Conservation (phyloP, 2,329 filamentous ascomycete species). For the Knufia fluminis region DNA sequence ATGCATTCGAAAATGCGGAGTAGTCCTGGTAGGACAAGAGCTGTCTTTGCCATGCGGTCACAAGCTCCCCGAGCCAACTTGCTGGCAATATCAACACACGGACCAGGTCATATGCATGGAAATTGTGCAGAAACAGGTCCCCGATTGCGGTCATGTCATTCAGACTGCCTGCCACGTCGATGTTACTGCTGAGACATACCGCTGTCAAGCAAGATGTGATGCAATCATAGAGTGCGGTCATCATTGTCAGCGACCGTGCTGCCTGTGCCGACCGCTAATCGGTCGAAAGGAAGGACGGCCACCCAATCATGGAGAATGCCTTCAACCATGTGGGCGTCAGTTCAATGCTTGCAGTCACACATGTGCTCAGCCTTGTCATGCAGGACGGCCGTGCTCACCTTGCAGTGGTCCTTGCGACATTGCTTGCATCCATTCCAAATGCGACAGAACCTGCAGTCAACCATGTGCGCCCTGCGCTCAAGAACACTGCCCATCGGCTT, state of each 20-base stretch:
- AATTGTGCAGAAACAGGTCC: neutral
- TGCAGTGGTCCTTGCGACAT: slow-evolving; percentile 43
- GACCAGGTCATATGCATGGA: neutral
- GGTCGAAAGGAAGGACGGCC: neutral
- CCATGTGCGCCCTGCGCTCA: slow-evolving; percentile 55
- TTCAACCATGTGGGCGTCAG: neutral
- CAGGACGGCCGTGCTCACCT: slow-evolving; percentile 24
- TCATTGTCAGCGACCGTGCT: neutral
- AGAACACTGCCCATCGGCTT: slow-evolving; percentile 44
- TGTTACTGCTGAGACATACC: slow-evolving; percentile 2
- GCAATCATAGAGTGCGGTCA: slow-evolving; percentile 19
- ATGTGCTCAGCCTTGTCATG: slow-evolving; percentile 43
- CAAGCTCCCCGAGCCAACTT: neutral
- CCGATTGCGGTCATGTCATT: slow-evolving; percentile 11
- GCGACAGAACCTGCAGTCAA: slow-evolving; percentile 48
- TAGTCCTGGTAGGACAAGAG: neutral
- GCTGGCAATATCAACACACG: neutral
- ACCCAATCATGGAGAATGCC: neutral
- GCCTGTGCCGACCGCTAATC: neutral
- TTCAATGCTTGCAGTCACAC: neutral
- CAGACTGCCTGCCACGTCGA: neutral
- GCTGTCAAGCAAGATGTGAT: slow-evolving; percentile 11
- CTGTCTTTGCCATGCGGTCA: neutral
- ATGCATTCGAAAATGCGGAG: neutral
- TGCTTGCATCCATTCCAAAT: slow-evolving; percentile 48